A percentile compares a stretch with the other conserved stretches of the same genome.
phyloP scores from a whole-genome alignment of 1,284 basidiomycete genomes.

The Amylostereum areolatum region DNA sequence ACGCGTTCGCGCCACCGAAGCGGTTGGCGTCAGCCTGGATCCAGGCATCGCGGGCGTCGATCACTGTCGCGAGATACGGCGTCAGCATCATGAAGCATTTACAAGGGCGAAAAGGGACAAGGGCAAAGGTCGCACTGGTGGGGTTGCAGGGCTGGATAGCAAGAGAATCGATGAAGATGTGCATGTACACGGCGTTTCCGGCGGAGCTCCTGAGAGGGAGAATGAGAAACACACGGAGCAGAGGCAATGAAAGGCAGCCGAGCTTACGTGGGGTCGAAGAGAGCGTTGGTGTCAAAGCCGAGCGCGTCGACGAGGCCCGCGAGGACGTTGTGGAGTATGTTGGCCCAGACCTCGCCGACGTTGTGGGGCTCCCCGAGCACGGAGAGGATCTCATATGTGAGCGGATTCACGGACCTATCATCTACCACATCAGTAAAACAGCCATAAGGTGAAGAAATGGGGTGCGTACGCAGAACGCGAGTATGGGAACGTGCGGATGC shows the following conservation, averaged over 20 bases:
- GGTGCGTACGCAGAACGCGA: too few relatives aligned
- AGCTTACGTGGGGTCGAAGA: too few relatives aligned
- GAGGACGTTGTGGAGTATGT: conserved; percentile 48
- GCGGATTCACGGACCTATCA: conserved; percentile 30
- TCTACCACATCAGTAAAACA: too few relatives aligned
- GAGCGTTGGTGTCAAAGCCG: conserved; percentile 37
- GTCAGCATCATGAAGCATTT: too few relatives aligned
- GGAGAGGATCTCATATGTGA: conserved; percentile 32
- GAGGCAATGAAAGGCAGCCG: too few relatives aligned
- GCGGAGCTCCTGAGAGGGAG: conserved; percentile 28
- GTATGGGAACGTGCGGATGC: conserved; percentile 35
- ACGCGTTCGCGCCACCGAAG: conserved; percentile 40
- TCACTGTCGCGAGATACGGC: too few relatives aligned
- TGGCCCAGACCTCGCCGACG: conserved; percentile 48
- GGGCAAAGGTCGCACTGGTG: conserved; percentile 27
- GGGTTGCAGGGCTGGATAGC: conserved; percentile 48
- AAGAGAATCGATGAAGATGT: conserved; percentile 44
- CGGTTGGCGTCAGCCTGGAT: conserved; percentile 49
- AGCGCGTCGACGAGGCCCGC: conserved; percentile 35
- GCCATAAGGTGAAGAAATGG: too few relatives aligned
- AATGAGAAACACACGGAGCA: too few relatives aligned
- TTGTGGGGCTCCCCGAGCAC: conserved; percentile 36
- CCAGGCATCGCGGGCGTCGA: conserved; percentile 42
- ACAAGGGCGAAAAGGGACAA: background rate
- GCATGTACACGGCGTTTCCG: conserved; percentile 42